Evolutionary conservation across 1,284 basidiomycete species (phyloP), one percentile per base, ranked within the genome.

Genomic region (Gymnopus androsaceus): DNA sequence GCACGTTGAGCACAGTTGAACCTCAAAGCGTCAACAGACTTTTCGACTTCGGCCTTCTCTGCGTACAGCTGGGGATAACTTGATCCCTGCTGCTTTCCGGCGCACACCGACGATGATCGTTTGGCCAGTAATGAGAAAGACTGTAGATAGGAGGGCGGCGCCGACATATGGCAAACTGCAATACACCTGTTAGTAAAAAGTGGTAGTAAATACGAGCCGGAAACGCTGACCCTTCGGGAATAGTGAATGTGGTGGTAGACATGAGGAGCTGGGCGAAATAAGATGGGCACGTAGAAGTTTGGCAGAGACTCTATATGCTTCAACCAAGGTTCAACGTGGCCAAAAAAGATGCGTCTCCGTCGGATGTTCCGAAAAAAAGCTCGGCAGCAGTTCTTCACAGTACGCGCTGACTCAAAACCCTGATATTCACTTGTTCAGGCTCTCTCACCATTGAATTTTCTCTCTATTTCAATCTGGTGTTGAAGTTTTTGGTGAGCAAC

Each of bases 51-150:
- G 1, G 72, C 71, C 59, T 74, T 74, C 17, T 78, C 77, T 4
- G 79, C 79, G 61, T 81, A 81, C 37, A 74, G 74, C 50, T 76
- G 75, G 4, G 80, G 80, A 60, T n/a, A 81, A 81, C 1, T 57
- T 55, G 33, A 82, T 65, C 11, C 67, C 66, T 2, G 79, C 74
- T 1, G 57, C 63, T 49, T 64, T 71, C 48, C 80, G 74, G 4
- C 71, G 72, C 4, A 47, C 51, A n/a, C 63, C 63, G 34, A 76
- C 79, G 14, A 63, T 59, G n/a, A 65, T n/a, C 2, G 57, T 47
- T 59, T 79, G 77, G 61, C 64, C 78, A 30, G 64, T 6, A 19
- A 69, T 63, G 40, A 78, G 56, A 59, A 66, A 68, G 54, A 66
- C 61, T 9, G 72, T 69, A 17, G 72, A 72, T n/a, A 73, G 38